phyloP scores from a whole-genome alignment of 495 filamentous ascomycete species.

The Hypoxylon trugodes region DNA sequence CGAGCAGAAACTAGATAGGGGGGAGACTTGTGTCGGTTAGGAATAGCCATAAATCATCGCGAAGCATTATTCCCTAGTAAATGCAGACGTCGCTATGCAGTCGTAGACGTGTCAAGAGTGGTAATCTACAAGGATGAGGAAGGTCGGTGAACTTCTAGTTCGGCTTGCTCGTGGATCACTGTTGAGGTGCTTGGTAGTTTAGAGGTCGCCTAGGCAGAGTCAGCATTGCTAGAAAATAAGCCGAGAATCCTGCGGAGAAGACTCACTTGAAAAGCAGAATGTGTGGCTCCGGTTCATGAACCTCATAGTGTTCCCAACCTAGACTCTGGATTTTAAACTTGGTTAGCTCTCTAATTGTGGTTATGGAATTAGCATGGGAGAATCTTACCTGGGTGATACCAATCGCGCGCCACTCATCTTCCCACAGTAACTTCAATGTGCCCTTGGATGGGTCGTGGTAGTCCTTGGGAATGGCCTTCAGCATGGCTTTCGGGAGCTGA shows the following conservation, averaged over 20 bases:
- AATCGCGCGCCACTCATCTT: constrained; percentile 96
- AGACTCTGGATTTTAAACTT: constrained; percentile 69
- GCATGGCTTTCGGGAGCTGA: constrained; percentile 95
- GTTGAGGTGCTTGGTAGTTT: constrained; percentile 77
- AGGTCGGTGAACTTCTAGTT: constrained; percentile 14
- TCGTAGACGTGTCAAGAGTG: constrained; percentile 43
- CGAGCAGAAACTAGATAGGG: constrained; percentile 25
- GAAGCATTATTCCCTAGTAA: constrained; percentile 48
- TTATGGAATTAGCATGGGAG: background rate
- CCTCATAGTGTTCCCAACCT: constrained; percentile 99
- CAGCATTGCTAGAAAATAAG: background rate
- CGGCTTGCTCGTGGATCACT: constrained; percentile 41
- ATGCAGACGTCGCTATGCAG: constrained; percentile 54
- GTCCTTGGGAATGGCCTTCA: constrained; percentile 94
- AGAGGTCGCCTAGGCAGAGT: constrained; percentile 72
- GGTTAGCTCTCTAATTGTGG: constrained; percentile 31
- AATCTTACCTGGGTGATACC: constrained; percentile 89
- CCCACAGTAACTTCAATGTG: constrained; percentile 95
- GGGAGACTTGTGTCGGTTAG: constrained; percentile 25
- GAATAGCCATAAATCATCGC: constrained; percentile 40
- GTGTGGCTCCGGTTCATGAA: constrained; percentile 97
- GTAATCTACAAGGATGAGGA: constrained; percentile 35
- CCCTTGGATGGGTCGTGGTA: constrained; percentile 92
- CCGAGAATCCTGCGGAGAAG: background rate
- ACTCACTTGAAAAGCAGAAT: constrained; percentile 97